Evolutionary conservation across 345 rosid genomes (phyloP).

Genomic region (Eutrema heterophyllum): DNA sequence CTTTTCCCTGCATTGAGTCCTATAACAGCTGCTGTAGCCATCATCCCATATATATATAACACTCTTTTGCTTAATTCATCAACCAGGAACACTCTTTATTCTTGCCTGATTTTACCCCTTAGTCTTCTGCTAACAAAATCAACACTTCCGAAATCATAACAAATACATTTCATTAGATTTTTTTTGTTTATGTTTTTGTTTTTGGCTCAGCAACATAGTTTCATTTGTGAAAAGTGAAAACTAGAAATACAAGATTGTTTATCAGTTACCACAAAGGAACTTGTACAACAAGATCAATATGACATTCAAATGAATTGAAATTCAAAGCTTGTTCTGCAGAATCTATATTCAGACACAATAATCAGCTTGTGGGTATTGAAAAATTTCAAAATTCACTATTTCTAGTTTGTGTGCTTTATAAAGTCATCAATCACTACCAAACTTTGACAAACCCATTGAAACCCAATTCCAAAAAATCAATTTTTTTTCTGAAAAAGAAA

Average conservation of each 20-base stretch:
- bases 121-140: conserved; percentile 1
- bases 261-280: neutral
- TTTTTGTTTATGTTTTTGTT: too few relatives aligned
- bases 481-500: neutral
- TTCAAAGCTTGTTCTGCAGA: neutral
- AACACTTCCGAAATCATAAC: conserved; percentile 15
- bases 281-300: neutral
- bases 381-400: neutral
- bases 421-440: neutral
- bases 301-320: neutral
- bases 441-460: neutral
- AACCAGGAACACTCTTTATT: conserved; percentile 7
- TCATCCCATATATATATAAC: conserved; percentile 38
- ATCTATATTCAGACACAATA: neutral
- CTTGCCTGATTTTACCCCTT: neutral
- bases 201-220: too few relatives aligned
- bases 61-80: conserved; percentile 25
- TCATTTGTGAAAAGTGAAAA: neutral
- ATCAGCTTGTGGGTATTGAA: neutral
- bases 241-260: neutral
- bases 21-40: conserved; percentile 80
- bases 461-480: neutral
- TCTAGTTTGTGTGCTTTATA: neutral
- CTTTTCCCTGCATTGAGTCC: conserved; percentile 82
- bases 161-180: neutral